Evolutionary conservation across 83 land plant species (phyloP).

Genomic region (Picea abies): DNA sequence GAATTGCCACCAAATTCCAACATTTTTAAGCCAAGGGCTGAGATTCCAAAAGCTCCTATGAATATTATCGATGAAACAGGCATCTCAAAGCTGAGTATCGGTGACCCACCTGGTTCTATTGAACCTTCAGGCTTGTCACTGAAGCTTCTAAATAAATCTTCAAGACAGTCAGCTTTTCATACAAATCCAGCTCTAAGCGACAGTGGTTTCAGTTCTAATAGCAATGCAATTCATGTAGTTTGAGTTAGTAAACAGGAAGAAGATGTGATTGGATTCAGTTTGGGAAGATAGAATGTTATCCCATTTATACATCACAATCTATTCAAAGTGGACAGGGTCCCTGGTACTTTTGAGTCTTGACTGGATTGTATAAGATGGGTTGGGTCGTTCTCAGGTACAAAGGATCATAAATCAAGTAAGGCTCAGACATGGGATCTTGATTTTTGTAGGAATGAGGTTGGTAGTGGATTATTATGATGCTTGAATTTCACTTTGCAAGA

Average conservation of each 20-base stretch:
- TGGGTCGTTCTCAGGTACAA: not conserved
- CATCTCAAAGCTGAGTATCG: conserved; percentile 59
- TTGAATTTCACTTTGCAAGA: conserved; percentile 6
- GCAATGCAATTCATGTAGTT: conserved; percentile 12
- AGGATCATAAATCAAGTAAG: conserved; percentile 1
- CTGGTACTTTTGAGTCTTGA: not conserved
- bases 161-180: conserved; percentile 65
- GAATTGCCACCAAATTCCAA: conserved; percentile 22
- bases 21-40: conserved; percentile 53
- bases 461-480: not conserved
- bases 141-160: conserved; percentile 28
- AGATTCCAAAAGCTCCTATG: conserved; percentile 37
- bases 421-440: conserved; percentile 2
- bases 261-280: conserved; percentile 5
- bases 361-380: not conserved
- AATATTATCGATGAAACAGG: conserved; percentile 55
- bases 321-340: conserved; percentile 7
- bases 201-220: conserved; percentile 17
- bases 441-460: conserved; percentile 15
- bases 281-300: not conserved
- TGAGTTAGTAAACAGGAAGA: not conserved
- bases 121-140: conserved; percentile 42
- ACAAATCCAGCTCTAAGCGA: conserved; percentile 29
- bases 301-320: conserved; percentile 1
- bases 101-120: conserved; percentile 23